A percentile compares a stretch with the other conserved stretches of the same genome.
Conservation (phyloP, 2,329 filamentous ascomycete species). For the Epichloe brachyelytri region DNA sequence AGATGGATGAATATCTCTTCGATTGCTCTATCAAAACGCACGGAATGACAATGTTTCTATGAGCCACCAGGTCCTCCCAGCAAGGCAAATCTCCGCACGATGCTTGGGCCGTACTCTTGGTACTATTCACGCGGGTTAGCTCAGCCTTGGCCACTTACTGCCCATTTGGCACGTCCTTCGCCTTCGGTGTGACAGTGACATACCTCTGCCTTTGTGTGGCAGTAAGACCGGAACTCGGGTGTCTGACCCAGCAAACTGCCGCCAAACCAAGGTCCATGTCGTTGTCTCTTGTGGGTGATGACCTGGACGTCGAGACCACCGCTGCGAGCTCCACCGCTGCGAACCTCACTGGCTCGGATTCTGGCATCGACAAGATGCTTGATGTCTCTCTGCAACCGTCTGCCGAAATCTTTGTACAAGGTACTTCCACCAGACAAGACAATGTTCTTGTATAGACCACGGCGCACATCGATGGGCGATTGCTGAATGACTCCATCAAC, state of each 20-base stretch:
- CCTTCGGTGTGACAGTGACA: conserved; percentile 17
- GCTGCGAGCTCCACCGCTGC: conserved; percentile 83
- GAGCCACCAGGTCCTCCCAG: conserved; percentile 82
- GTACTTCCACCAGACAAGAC: conserved; percentile 94
- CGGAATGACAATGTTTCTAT: conserved; percentile 23
- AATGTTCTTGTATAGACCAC: conserved; percentile 99
- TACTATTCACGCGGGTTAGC: conserved; percentile 43
- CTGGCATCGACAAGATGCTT: conserved; percentile 88
- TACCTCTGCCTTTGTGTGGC: conserved; percentile 78
- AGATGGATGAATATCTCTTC: not conserved
- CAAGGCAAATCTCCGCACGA: conserved; percentile 87
- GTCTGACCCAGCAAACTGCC: conserved; percentile 93
- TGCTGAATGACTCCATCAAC: conserved; percentile 96
- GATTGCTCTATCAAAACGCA: not conserved
- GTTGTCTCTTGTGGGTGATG: conserved; percentile 92
- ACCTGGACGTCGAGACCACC: conserved; percentile 94
- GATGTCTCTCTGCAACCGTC: conserved; percentile 91
- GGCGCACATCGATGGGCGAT: conserved; percentile 91
- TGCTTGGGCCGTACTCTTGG: conserved; percentile 90
- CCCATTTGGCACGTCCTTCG: not conserved
- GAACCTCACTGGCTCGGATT: conserved; percentile 82
- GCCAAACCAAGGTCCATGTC: conserved; percentile 97
- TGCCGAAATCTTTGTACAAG: conserved; percentile 95
- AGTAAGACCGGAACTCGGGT: conserved; percentile 96
- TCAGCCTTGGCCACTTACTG: not conserved